Evolutionary conservation across 2,329 filamentous ascomycete genomes (phyloP), one percentile per base, ranked within the genome.

Genomic region (Diplodia mutila): DNA sequence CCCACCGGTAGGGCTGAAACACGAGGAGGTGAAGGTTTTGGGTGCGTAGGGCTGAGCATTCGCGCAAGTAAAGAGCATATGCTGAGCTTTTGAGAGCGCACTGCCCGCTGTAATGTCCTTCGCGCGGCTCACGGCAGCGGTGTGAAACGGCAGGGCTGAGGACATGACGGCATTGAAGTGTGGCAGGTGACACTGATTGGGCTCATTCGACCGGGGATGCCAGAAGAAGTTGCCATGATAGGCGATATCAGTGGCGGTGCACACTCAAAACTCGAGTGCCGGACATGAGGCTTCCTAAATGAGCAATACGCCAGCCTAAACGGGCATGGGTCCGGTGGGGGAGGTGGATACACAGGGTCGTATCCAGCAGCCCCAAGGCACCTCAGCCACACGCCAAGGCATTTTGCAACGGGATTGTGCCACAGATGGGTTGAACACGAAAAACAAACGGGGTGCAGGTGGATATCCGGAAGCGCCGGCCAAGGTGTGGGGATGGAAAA

Each of bases 31-130:
- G 59, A 29, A 16, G 12, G n/a, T 51, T 49, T n/a, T 11, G 59
- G 59, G 46, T n/a, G 25, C 59, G 59, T 63, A 63, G 59, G 59
- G 59, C 59, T 63, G 59, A 61, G 57, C n/a, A 12, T 48, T 61
- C 57, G 49, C 57, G n/a, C n/a, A 9, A 18, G 57, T 42, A 61
- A 32, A 14, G 57, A 49, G 57, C 37, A 21, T 23, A 61, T 32
- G 11, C 37, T 27, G 54, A 37, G 55, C 3, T 25, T 61, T 49
- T 46, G 29, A 51, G 18, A 46, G 27, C 29, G 59, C 59, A 63
- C 59, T 63, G 59, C 59, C 27, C 59, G 46, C 59, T 49, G 29
- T 48, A 61, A 61, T 25, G 39, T 32, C 57, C 18, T 21, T 29
- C 59, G 23, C 39, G 39, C 23, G 54, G 29, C 14, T 23, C 8